Base-by-base conservation (phyloP, 2,329 filamentous ascomycete genomes). In the Calonectria montana region DNA sequence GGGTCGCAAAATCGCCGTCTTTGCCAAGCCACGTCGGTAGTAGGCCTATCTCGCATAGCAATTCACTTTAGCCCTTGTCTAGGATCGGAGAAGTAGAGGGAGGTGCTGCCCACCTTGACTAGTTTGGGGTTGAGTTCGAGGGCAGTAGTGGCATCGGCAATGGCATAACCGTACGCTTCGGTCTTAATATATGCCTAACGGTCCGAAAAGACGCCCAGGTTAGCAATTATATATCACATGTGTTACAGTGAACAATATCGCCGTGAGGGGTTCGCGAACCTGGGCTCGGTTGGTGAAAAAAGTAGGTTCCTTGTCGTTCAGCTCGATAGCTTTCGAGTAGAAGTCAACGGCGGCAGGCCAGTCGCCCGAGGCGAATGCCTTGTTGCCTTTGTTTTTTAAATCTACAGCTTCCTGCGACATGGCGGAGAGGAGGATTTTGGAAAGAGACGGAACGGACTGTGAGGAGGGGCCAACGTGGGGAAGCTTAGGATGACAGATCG, bases 261-360 rank as follows among this genome's bases (percentile, higher is more conserved):
- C 15, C 37, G 39, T 16, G 55, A 55, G 41, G 55, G 53, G 50
- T 21, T 29, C 69, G 85, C 89, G 74, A 84, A 98, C 96, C 90
- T 98, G 96, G 23, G 97, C 97, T 82, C 97, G 90, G 86, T 99
- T 99, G 79, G 94, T 95, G 86, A 92, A 98, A 86, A 96, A 98
- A 0, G 96, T 94, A 8, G 96, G 94, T 80, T 98, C 94, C 77
- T 93, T 88, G 81, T 93, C 91, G 84, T 98, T 92, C 77, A 94
- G 86, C 72, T 94, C 92, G 81, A 99, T 98, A 29, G 96, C 96
- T 84, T 97, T 90, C 67, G 91, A 91, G 84, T 99, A 99, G 77
- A 92, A 91, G 2, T 96, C 92, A 74, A 98, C 89, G 9, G 97
- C 97, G 3, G 89, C 86, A 13, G 89, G 90, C 94, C 94, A 99